phyloP scores from a whole-genome alignment of 2,329 filamentous ascomycete species.

The Fusarium sp. region DNA sequence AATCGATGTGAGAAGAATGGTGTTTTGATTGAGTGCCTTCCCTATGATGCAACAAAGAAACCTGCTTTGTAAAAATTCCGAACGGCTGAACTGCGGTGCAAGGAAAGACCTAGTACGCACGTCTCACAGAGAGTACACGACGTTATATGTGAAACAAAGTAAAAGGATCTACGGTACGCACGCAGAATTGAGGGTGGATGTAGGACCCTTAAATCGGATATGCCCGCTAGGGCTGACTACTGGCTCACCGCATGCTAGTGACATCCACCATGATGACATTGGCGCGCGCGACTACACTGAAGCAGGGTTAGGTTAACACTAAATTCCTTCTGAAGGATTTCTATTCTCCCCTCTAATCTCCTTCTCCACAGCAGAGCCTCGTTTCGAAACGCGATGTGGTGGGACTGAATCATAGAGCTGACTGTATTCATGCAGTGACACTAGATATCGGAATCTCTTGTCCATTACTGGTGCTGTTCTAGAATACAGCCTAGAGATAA shows the following conservation, averaged over 20 bases:
- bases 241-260: background rate
- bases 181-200: background rate
- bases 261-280: background rate
- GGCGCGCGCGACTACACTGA: background rate
- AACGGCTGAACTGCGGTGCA: background rate
- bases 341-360: background rate
- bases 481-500: background rate
- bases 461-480: background rate
- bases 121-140: background rate
- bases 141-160: background rate
- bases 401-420: background rate
- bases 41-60: background rate
- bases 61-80: background rate
- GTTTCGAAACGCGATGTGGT: background rate
- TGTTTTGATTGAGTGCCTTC: background rate
- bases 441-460: rapidly evolving
- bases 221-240: background rate
- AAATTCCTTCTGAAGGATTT: background rate
- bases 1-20: background rate
- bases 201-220: background rate
- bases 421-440: background rate
- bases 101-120: background rate
- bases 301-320: background rate
- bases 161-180: background rate
- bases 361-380: background rate